Evolutionary conservation across 1,284 basidiomycete genomes (phyloP).

Genomic region (Pseudozyma thailandica): DNA sequence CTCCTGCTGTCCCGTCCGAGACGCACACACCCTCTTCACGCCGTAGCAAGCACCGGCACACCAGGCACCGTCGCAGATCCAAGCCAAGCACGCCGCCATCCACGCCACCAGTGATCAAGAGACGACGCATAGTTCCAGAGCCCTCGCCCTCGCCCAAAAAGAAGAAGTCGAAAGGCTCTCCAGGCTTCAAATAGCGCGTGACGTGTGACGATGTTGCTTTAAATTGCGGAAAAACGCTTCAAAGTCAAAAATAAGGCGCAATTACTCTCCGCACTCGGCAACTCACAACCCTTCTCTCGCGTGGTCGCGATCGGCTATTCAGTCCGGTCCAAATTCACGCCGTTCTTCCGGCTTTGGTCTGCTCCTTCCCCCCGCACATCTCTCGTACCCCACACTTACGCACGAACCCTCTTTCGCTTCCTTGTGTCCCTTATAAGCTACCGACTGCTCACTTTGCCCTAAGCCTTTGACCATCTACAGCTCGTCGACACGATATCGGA

Average conservation of each 20-base stretch:
- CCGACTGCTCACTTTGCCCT: not conserved
- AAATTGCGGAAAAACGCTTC: not conserved
- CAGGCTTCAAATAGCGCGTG: conserved; percentile 14
- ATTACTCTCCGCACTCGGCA: too few relatives aligned
- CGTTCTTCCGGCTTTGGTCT: not conserved
- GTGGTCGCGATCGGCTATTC: conserved; percentile 19
- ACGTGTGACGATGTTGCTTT: not conserved
- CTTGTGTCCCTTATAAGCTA: too few relatives aligned
- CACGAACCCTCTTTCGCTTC: not conserved
- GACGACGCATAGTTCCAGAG: not conserved
- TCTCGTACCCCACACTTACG: not conserved
- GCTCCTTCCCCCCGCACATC: not conserved
- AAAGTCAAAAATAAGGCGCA: too few relatives aligned
- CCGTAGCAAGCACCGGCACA: not conserved
- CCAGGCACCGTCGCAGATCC: not conserved
- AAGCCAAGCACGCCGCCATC: not conserved
- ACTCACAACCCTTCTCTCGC: too few relatives aligned
- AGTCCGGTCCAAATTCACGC: conserved; percentile 14
- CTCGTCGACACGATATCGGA: too few relatives aligned
- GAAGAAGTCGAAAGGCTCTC: conserved; percentile 4
- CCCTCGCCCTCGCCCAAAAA: not conserved
- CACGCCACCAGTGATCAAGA: conserved; percentile 17
- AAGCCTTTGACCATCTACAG: too few relatives aligned
- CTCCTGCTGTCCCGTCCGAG: not conserved
- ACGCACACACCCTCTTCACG: not conserved